A percentile compares a stretch with the other conserved stretches of the same genome.
Evolutionary conservation across 1,139 yeast genomes (phyloP).

Genomic region (Yamadazyma siamensis): DNA sequence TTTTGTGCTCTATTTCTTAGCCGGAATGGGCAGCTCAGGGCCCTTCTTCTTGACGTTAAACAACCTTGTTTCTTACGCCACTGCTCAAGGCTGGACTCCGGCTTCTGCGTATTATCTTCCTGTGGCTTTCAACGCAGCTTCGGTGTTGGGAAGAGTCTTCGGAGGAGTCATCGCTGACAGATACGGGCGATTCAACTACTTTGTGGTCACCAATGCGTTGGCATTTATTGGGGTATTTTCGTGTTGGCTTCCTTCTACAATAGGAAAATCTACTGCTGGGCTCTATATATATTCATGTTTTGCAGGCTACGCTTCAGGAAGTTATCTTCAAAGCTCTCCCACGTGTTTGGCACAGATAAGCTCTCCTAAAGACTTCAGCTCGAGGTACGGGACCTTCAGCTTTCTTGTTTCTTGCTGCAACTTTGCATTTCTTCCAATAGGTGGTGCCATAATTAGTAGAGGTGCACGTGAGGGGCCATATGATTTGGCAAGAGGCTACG

Average conservation of each 20-base stretch:
- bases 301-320: constrained; percentile 29
- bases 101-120: constrained; percentile 20
- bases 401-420: constrained; percentile 21
- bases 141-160: constrained; percentile 26
- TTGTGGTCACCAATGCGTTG: constrained; percentile 18
- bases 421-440: constrained; percentile 25
- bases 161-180: constrained; percentile 29
- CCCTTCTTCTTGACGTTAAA: constrained; percentile 22
- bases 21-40: constrained; percentile 20
- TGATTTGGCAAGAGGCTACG: constrained; percentile 15
- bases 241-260: constrained; percentile 26
- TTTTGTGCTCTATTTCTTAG: constrained; percentile 19
- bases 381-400: constrained; percentile 24
- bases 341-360: constrained; percentile 29
- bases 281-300: constrained; percentile 25
- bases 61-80: constrained; percentile 27
- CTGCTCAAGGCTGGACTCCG: constrained; percentile 21
- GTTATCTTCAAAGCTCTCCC: constrained; percentile 24
- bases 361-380: constrained; percentile 24
- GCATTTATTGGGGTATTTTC: constrained; percentile 21
- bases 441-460: constrained; percentile 32
- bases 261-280: constrained; percentile 23
- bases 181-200: constrained; percentile 28
- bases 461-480: constrained; percentile 1
- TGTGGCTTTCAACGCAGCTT: constrained; percentile 25